Percentiles rank a stretch among this genome's conserved stretches.
These are phyloP conservation scores for Ophiosphaerella narmari DNA, from an alignment of 2,329 filamentous ascomycete species.

Conservation along the genomic window DNA sequence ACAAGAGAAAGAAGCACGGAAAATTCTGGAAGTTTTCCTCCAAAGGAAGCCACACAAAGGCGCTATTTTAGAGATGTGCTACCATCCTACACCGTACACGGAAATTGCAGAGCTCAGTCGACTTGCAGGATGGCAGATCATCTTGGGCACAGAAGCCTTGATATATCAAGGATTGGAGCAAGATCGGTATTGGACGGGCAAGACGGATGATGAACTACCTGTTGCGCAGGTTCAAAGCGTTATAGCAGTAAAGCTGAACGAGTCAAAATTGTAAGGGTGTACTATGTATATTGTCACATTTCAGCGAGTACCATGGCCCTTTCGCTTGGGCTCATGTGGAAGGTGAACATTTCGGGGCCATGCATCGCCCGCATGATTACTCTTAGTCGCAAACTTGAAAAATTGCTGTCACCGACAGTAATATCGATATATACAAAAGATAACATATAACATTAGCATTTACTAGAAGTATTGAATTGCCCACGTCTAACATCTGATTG, in stretches of 20 bases:
- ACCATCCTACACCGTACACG: conserved; percentile 71
- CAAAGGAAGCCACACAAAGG: conserved; percentile 61
- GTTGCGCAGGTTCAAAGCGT: conserved; percentile 63
- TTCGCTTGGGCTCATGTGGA: too few relatives aligned
- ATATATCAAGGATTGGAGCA: conserved; percentile 79
- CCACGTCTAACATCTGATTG: too few relatives aligned
- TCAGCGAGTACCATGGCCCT: too few relatives aligned
- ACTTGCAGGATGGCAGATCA: conserved; percentile 70
- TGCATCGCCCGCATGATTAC: too few relatives aligned
- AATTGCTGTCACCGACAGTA: too few relatives aligned
- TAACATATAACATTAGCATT: too few relatives aligned
- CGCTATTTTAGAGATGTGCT: conserved; percentile 80
- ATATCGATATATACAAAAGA: too few relatives aligned
- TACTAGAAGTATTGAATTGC: too few relatives aligned
- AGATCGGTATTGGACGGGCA: conserved; percentile 66
- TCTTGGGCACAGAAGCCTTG: conserved; percentile 75
- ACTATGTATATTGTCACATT: neutral
- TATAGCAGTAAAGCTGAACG: conserved; percentile 46
- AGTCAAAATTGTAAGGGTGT: conserved; percentile 25
- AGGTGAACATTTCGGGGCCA: too few relatives aligned
- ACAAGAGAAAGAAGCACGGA: conserved; percentile 65
- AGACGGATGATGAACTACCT: conserved; percentile 61
- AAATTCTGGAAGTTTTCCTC: conserved; percentile 59
- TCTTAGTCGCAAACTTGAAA: too few relatives aligned
- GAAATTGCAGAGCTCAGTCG: conserved; percentile 66